phyloP scores from a whole-genome alignment of 371 early-diverging fungal genomes.

The Zopfochytrium polystomum region DNA sequence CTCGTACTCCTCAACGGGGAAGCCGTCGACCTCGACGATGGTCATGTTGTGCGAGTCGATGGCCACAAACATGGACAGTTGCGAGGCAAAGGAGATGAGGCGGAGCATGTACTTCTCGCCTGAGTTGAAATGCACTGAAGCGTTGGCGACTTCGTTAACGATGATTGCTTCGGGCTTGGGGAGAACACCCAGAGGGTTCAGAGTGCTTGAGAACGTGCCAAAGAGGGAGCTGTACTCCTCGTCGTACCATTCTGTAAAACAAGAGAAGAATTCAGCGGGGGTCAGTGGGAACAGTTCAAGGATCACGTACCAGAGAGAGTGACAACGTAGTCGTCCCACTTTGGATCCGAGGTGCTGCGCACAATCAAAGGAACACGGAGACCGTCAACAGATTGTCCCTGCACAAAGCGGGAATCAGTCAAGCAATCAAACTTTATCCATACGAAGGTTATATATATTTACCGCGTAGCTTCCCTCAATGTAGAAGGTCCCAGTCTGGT shows the following conservation, averaged over 20 bases:
- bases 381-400: slow-evolving; percentile 11
- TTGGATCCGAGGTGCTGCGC: not conserved
- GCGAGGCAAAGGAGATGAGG: slow-evolving; percentile 7
- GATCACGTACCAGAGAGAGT: not conserved
- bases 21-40: slow-evolving; percentile 8
- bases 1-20: not conserved
- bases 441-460: too few relatives aligned
- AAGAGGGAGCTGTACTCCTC: slow-evolving; percentile 5
- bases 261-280: too few relatives aligned
- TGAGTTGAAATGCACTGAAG: not conserved
- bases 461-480: slow-evolving; percentile 5
- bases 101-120: not conserved
- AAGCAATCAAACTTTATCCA: too few relatives aligned
- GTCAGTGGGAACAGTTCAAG: too few relatives aligned
- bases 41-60: slow-evolving; percentile 11
- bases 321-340: slow-evolving; percentile 6
- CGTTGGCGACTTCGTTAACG: not conserved
- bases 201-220: not conserved
- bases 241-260: slow-evolving; percentile 1
- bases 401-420: not conserved
- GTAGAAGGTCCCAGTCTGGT: slow-evolving; percentile 7
- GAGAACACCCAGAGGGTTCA: slow-evolving; percentile 3
- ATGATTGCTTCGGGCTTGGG: slow-evolving; percentile 4
- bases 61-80: not conserved
- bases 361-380: slow-evolving; percentile 8